phyloP scores from a whole-genome alignment of 2,329 filamentous ascomycete genomes.

The Cladosporium sp. region DNA sequence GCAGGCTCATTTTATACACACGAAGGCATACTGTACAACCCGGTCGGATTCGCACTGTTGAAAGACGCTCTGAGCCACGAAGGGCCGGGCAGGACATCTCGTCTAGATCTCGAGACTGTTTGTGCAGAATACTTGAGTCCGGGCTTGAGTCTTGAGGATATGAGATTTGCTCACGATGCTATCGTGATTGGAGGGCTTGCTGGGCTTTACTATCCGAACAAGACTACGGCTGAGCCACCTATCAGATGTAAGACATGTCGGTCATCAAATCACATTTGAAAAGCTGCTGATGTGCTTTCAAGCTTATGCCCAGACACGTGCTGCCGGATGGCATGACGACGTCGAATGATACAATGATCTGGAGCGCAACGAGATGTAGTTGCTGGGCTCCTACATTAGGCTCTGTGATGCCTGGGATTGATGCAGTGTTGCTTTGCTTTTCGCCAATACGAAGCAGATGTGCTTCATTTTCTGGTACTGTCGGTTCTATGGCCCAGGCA shows the following conservation, averaged over 20 bases:
- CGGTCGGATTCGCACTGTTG: slow-evolving; percentile 42
- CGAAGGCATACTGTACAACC: slow-evolving; percentile 49
- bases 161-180: slow-evolving; percentile 43
- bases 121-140: slow-evolving; percentile 38
- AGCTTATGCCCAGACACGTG: no score
- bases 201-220: slow-evolving; percentile 32
- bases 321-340: no score
- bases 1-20: slow-evolving; percentile 48
- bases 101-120: slow-evolving; percentile 38
- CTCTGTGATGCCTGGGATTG: no score
- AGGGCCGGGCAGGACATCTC: slow-evolving; percentile 39
- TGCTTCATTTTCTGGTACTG: no score
- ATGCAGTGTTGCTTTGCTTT: no score
- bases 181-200: slow-evolving; percentile 38
- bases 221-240: slow-evolving; percentile 37
- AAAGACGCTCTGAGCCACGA: slow-evolving; percentile 47
- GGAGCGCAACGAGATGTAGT: no score
- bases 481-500: no score
- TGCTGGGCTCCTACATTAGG: no score
- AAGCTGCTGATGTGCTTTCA: no score
- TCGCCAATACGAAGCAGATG: no score
- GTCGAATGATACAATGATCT: no score
- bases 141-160: slow-evolving; percentile 41
- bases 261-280: no score
- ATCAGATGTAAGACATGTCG: slow-evolving; percentile 31